Base-by-base conservation (phyloP, 495 filamentous ascomycete species). In the Aspergillus campestris region DNA sequence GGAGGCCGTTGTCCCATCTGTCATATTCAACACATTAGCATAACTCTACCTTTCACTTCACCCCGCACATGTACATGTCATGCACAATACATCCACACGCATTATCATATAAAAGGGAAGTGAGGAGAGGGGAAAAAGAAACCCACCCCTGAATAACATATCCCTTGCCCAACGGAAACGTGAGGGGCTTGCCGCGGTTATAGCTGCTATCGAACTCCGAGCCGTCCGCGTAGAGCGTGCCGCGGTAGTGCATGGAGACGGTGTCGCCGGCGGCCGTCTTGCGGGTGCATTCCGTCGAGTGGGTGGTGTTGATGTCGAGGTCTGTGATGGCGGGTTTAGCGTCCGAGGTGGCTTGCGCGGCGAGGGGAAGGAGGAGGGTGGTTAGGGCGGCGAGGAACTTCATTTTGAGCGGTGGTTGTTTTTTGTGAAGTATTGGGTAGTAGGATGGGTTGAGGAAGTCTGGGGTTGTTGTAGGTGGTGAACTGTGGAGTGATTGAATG, bases 1-100 rank as follows among this genome's bases (percentile, higher is more conserved):
- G 56, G 30, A 95, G 74, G 33, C 91, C 90, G 58, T 92, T 63
- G 61, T 97, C 92, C 92, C 92, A 97, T 54, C 80, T 77, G 48
- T 8, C 12, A 32, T 6, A 38, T n/a, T n/a, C n/a, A 14, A 42
- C 7, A 24, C 35, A 34, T 31, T 10, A 28, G 12, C 18, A 41
- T 57, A 49, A 55, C 42, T 9, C 14, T 28, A 14, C 5, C 5
- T 12, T n/a, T 7, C 14, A 6, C 18, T 32, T 34, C 29, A 18
- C 15, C 29, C 27, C 31, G 4, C 32, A 18, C 3, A 10, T 34
- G 5, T 15, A 2, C 7, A 34, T 13, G 7, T 3, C 0, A 38
- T 14, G 11, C 30, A 6, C 18, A 15, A 40, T 30, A 18, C 9
- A 14, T 31, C 31, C 5, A 13, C 24, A 40, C 7, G 13, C 9